phyloP scores from a whole-genome alignment of 768 basidiomycete genomes.

The Lactarius evosmus region DNA sequence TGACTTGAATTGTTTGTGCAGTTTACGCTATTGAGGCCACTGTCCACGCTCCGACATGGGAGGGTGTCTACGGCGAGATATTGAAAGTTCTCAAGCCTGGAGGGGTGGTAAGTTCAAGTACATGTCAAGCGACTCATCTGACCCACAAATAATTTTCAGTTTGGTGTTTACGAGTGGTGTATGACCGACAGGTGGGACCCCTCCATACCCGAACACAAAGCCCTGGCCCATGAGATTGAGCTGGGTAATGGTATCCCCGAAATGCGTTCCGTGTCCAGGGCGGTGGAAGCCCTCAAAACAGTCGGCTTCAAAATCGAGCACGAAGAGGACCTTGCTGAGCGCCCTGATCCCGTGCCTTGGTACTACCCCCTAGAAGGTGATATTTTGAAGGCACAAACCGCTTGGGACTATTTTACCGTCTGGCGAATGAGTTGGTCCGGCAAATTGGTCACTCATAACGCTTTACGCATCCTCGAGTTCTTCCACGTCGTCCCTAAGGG shows the following conservation, averaged over 20 bases:
- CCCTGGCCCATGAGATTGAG: conserved; percentile 87
- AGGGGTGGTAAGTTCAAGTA: conserved; percentile 65
- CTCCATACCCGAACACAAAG: conserved; percentile 80
- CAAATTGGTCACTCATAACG: conserved; percentile 76
- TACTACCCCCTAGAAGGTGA: conserved; percentile 98
- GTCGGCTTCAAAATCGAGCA: conserved; percentile 88
- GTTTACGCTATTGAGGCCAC: conserved; percentile 99
- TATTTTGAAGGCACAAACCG: conserved; percentile 85
- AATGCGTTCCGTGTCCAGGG: conserved; percentile 75
- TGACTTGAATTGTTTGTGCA: conserved; percentile 33
- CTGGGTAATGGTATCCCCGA: conserved; percentile 97
- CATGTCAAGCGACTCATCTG: neutral
- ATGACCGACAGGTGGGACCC: conserved; percentile 97
- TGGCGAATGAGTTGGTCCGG: conserved; percentile 92
- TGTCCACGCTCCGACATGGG: conserved; percentile 92
- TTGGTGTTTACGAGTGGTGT: conserved; percentile 98
- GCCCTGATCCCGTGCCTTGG: conserved; percentile 77
- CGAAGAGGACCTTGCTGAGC: conserved; percentile 92
- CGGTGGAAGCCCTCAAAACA: conserved; percentile 70
- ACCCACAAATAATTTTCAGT: conserved; percentile 43
- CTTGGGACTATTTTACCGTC: conserved; percentile 86
- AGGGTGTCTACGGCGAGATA: conserved; percentile 94
- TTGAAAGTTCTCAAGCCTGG: conserved; percentile 93
- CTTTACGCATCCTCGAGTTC: conserved; percentile 72
- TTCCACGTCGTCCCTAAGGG: conserved; percentile 86